These are phyloP conservation scores for Patellifolia procumbens DNA, from an alignment of 179 eudicot species.

Conservation along the genomic window DNA sequence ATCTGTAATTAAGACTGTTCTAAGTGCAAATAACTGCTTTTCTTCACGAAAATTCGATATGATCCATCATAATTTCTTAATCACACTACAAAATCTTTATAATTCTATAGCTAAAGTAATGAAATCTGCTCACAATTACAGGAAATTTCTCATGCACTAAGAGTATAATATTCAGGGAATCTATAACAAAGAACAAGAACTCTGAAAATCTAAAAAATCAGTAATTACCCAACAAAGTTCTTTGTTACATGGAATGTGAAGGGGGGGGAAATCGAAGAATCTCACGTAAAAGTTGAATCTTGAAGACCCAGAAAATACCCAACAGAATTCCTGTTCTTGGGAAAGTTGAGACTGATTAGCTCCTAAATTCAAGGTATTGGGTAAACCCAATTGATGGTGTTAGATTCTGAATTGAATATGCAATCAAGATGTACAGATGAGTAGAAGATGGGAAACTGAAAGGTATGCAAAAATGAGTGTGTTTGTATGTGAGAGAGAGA, in stretches of 20 bases:
- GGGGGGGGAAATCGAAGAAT: conserved; percentile 26
- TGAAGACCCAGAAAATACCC: conserved; percentile 6
- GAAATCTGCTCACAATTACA: conserved; percentile 1
- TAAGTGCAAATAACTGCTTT: background rate
- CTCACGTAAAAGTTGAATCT: conserved; percentile 29
- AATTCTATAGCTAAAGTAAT: background rate
- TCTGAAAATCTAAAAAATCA: background rate
- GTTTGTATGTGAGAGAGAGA: background rate
- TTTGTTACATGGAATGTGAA: background rate
- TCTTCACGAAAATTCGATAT: conserved; percentile 1
- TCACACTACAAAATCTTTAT: background rate
- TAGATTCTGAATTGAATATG: conserved; percentile 4
- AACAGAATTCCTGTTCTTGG: background rate
- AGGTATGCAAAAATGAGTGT: background rate
- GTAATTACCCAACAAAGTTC: background rate
- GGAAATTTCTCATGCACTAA: conserved; percentile 19
- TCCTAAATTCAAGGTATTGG: background rate
- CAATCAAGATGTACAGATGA: background rate
- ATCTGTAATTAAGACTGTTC: background rate
- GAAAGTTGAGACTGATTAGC: background rate
- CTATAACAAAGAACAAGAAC: conserved; percentile 18
- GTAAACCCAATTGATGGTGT: conserved; percentile 23
- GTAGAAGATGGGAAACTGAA: background rate
- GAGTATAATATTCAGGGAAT: background rate
- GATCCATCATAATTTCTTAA: background rate